These are phyloP conservation scores for Mortierella polycephala DNA, from an alignment of 371 early-diverging fungal genomes.

Conservation along the genomic window DNA sequence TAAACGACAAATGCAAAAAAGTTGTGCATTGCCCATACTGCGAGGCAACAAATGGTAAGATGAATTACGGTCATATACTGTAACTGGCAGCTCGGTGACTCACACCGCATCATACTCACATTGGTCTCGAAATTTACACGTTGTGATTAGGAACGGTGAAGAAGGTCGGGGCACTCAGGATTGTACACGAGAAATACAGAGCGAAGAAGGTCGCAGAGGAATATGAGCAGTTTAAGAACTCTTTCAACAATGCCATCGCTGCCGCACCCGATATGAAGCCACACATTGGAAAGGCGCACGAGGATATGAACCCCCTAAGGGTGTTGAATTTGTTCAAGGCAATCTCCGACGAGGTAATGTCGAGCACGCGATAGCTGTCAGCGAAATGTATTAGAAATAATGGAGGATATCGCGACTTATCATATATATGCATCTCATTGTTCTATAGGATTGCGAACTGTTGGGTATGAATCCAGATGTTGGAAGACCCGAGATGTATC, in stretches of 20 bases:
- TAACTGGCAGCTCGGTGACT: neutral
- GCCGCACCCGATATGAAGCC: conserved; percentile 80
- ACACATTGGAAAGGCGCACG: conserved; percentile 87
- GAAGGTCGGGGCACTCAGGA: conserved; percentile 96
- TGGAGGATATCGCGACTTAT: neutral
- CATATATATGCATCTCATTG: too few species aligned
- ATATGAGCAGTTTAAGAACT: conserved; percentile 73
- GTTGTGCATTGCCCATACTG: conserved; percentile 90
- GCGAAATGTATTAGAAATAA: neutral
- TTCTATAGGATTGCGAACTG: conserved; percentile 87
- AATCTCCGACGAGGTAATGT: conserved; percentile 82
- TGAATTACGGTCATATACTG: neutral
- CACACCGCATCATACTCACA: neutral
- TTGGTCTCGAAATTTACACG: neutral
- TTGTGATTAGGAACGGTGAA: conserved; percentile 78
- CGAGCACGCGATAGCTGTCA: neutral
- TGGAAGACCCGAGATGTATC: conserved; percentile 92
- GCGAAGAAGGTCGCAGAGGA: conserved; percentile 81
- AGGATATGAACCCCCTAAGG: conserved; percentile 95
- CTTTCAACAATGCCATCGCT: conserved; percentile 79
- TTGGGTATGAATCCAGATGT: conserved; percentile 89
- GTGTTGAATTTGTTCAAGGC: conserved; percentile 89
- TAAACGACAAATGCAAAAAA: conserved; percentile 93
- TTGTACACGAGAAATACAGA: conserved; percentile 96
- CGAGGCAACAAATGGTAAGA: conserved; percentile 79